Conservation (phyloP, 352 stramenopile species). For the Phytophthora meadii region DNA sequence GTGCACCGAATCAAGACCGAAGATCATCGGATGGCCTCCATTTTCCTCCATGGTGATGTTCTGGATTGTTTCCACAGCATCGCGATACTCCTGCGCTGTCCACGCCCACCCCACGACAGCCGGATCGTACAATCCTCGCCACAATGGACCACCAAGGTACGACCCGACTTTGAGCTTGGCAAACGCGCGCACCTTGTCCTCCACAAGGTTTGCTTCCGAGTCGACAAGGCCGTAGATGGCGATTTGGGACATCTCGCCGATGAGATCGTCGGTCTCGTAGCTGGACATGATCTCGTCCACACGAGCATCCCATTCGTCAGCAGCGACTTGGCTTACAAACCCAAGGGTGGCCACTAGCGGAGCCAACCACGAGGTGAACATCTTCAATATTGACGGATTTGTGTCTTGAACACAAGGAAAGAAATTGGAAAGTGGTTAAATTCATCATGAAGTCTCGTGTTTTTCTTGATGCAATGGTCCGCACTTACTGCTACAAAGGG, state of each 20-base stretch:
- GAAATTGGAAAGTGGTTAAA: too few relatives aligned
- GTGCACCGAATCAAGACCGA: constrained; percentile 88
- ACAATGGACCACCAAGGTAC: constrained; percentile 76
- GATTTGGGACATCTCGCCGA: constrained; percentile 91
- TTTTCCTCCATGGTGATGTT: constrained; percentile 58
- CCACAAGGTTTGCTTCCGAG: constrained; percentile 26
- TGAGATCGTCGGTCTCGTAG: constrained; percentile 39
- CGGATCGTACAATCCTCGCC: constrained; percentile 18
- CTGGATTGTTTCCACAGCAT: constrained; percentile 71
- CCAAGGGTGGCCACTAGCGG: constrained; percentile 21
- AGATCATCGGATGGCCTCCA: constrained; percentile 62
- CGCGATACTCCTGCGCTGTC: constrained; percentile 61
- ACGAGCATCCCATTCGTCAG: constrained; percentile 23
- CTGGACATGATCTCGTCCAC: constrained; percentile 21
- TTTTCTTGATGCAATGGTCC: too few relatives aligned
- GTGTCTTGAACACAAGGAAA: too few relatives aligned
- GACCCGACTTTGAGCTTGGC: constrained; percentile 82
- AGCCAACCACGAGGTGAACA: constrained; percentile 32
- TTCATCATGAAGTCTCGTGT: too few relatives aligned
- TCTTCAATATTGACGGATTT: not conserved
- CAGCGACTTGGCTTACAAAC: constrained; percentile 15
- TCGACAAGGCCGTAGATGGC: constrained; percentile 77
- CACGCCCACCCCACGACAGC: constrained; percentile 21
- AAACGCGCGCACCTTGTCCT: constrained; percentile 44
- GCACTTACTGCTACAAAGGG: too few relatives aligned